A percentile compares a stretch with the other conserved stretches of the same genome.
These are phyloP conservation scores for Podaxis sp. DNA, from an alignment of 768 basidiomycete species.

Conservation along the genomic window DNA sequence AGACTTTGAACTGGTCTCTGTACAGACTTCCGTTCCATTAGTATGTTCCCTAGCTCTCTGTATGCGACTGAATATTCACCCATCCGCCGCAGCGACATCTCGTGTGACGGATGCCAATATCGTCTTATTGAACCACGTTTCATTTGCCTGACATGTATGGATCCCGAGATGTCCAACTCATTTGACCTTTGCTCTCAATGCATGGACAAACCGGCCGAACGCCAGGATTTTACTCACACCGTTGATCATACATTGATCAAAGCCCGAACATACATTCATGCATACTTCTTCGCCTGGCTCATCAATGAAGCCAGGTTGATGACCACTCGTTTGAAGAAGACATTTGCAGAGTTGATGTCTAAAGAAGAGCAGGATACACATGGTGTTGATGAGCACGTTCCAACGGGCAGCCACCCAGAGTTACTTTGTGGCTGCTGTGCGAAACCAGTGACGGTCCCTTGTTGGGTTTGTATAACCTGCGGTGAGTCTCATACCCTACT, in stretches of 20 bases:
- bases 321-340: slow-evolving; percentile 1
- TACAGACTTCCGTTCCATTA: slow-evolving; percentile 31
- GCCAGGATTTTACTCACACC: slow-evolving; percentile 1
- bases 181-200: slow-evolving; percentile 10
- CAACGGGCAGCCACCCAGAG: background rate
- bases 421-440: slow-evolving; percentile 8
- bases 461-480: slow-evolving; percentile 13
- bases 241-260: slow-evolving; percentile 10
- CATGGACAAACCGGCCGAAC: background rate
- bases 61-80: background rate
- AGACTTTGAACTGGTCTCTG: slow-evolving; percentile 28
- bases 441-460: slow-evolving; percentile 1
- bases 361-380: background rate
- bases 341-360: background rate
- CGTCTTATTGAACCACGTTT: slow-evolving; percentile 26
- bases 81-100: slow-evolving; percentile 18
- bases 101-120: slow-evolving; percentile 29
- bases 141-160: slow-evolving; percentile 29
- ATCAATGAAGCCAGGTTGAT: background rate
- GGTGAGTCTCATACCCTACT: background rate
- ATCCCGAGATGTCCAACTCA: slow-evolving; percentile 24
- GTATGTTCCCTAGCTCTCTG: slow-evolving; percentile 18
- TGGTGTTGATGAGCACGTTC: background rate
- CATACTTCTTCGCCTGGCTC: background rate
- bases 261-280: background rate